Evolutionary conservation across 805 yeast species (phyloP).

Genomic region (Cyberlindnera maritima): DNA sequence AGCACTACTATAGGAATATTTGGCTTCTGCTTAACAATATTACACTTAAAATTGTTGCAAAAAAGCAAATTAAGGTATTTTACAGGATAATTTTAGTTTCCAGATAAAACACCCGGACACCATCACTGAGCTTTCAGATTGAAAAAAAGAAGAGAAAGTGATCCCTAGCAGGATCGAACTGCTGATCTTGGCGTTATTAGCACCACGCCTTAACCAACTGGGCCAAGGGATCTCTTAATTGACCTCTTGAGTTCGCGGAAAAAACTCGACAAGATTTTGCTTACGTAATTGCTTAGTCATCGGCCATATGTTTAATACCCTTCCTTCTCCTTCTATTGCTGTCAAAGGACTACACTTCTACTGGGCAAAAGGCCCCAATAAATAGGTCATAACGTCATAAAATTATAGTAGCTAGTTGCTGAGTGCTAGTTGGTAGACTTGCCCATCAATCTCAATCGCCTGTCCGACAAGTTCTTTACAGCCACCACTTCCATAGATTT

Average conservation of each 20-base stretch:
- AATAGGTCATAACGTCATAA: constrained; percentile 1
- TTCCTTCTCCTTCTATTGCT: too few species aligned
- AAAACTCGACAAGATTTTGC: neutral
- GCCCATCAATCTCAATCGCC: constrained; percentile 6
- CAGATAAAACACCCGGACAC: constrained; percentile 8
- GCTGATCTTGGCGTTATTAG: constrained; percentile 65
- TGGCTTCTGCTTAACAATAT: too few species aligned
- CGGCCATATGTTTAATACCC: too few species aligned
- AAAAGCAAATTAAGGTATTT: too few species aligned
- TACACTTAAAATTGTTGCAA: too few species aligned
- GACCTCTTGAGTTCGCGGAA: neutral
- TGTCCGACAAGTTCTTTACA: neutral
- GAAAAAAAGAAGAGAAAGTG: constrained; percentile 33
- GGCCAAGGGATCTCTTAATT: constrained; percentile 49
- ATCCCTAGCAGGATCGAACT: constrained; percentile 88
- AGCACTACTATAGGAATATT: too few species aligned
- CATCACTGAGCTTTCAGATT: neutral
- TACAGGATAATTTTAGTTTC: too few species aligned
- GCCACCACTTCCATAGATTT: constrained; percentile 10
- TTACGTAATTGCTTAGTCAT: too few species aligned
- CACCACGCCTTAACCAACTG: constrained; percentile 61
- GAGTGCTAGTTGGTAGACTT: constrained; percentile 4
- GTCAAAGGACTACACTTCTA: too few species aligned
- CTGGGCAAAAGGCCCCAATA: too few species aligned
- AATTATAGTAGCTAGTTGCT: neutral